Base-by-base conservation (phyloP, 2,329 filamentous ascomycete genomes). In the Penicillium sp. region DNA sequence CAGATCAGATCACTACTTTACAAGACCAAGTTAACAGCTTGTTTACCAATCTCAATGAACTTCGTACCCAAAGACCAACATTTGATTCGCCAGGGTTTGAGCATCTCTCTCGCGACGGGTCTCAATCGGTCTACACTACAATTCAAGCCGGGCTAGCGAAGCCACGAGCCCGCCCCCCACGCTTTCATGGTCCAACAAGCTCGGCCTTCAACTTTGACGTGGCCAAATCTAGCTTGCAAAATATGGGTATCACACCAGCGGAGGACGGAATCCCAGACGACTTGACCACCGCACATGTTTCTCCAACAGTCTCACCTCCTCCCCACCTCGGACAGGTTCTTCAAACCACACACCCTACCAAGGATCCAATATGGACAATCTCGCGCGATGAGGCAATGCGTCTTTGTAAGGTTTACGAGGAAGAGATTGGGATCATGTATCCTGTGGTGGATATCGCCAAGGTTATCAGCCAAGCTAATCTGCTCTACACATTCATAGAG, bases 381-480 rank as follows among this genome's bases (percentile, higher is more conserved):
- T 84, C 84, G 53, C 87, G 88, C 67, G 86, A 92, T 36, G 92
- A 97, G 69, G 90, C 94, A 67, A 74, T 93, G 21, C 85, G 91
- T 1, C 77, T 97, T 15, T 91, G 90, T 63, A 82, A 85, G 15
- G 79, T 96, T 0, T 93, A 94, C 69, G 90, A 96, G 64, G 92
- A 97, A 67, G 93, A 97, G 71, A 88, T 96, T 67, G 91, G 91
- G 43, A 84, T 93, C 67, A 96, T 96, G 91, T 96, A 96, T 72
- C 93, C 93, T 0, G 84, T 96, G 4, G 74, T 96, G 47, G 84
- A 90, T 64, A 89, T 96, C 36, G 84, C 89, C 42, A 82, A 82
- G 42, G 79, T 96, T 39, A 86, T 90, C 38, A 79, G 80, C 6
- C 89, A 96, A 71, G 87, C 88, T 7, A 86, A 84, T 61, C 81